A percentile compares a stretch with the other conserved stretches of the same genome.
Evolutionary conservation across 768 basidiomycete species (phyloP).

Genomic region (Termitomyces sp.): DNA sequence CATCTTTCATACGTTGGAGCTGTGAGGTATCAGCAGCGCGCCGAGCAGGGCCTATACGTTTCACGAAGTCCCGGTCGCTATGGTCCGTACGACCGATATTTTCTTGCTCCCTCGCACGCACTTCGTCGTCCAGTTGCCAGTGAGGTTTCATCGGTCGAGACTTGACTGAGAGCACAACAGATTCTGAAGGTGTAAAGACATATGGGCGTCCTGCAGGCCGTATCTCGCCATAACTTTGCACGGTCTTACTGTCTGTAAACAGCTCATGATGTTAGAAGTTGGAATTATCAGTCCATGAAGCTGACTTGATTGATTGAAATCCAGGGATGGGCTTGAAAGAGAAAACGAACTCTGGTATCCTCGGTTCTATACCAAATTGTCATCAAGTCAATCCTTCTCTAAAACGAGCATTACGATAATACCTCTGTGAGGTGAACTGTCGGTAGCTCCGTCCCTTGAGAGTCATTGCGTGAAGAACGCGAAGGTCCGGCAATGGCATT

Average conservation of each 20-base stretch:
- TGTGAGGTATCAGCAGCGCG: not conserved
- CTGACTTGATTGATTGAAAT: constrained; percentile 10
- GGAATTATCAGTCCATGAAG: not conserved
- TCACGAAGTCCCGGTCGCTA: constrained; percentile 10
- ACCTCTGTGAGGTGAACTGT: not conserved
- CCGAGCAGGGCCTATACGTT: constrained; percentile 11
- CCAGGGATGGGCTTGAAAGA: not conserved
- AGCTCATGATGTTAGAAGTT: not conserved
- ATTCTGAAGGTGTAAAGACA: constrained; percentile 6
- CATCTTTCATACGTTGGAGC: not conserved
- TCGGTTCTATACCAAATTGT: not conserved
- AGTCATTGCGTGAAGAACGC: not conserved
- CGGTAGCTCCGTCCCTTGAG: not conserved
- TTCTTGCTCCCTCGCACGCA: constrained; percentile 5
- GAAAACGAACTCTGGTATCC: not conserved
- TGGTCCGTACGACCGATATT: not conserved
- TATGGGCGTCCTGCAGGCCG: constrained; percentile 5
- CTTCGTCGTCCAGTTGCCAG: constrained; percentile 16
- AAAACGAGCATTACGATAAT: not conserved
- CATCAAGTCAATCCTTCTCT: not conserved
- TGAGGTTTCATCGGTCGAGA: constrained; percentile 10
- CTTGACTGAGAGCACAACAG: constrained; percentile 2
- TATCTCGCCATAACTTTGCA: not conserved
- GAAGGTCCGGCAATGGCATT: constrained; percentile 3
- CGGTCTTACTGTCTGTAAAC: constrained; percentile 6